A percentile compares a stretch with the other conserved stretches of the same genome.
phyloP scores from a whole-genome alignment of 2,329 filamentous ascomycete genomes.

The Curvularia eragrostidis region DNA sequence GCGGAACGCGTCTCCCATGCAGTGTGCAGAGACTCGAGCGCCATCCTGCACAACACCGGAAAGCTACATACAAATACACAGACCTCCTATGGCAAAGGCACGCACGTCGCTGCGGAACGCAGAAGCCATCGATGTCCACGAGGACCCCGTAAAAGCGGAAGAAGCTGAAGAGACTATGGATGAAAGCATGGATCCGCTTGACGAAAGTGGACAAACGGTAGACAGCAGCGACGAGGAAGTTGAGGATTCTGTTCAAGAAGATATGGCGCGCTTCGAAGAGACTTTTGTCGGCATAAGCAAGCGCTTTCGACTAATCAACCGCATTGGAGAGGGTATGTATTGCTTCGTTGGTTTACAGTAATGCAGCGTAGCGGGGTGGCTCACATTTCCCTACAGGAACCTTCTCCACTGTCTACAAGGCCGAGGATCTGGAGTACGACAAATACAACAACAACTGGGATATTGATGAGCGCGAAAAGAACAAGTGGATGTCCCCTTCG shows the following conservation, averaged over 20 bases:
- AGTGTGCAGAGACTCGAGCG: constrained; percentile 13
- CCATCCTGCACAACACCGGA: constrained; percentile 19
- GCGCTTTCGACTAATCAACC: constrained; percentile 89
- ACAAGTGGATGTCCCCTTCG: constrained; percentile 74
- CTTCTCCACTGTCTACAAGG: constrained; percentile 98
- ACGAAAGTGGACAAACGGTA: constrained; percentile 59
- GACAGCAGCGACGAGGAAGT: constrained; percentile 62
- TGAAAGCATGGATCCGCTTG: constrained; percentile 57
- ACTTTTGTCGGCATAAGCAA: constrained; percentile 84
- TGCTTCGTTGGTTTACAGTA: constrained; percentile 30
- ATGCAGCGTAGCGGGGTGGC: constrained; percentile 36
- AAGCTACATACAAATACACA: constrained; percentile 11
- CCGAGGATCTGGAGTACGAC: constrained; percentile 88
- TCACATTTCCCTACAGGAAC: constrained; percentile 68
- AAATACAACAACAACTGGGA: constrained; percentile 89
- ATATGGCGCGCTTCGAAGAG: constrained; percentile 84
- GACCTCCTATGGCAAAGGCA: constrained; percentile 40
- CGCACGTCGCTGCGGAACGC: constrained; percentile 34
- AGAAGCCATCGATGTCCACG: constrained; percentile 37
- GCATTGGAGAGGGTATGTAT: constrained; percentile 86
- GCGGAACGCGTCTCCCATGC: constrained; percentile 17
- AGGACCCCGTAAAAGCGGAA: constrained; percentile 45
- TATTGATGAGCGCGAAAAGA: constrained; percentile 66
- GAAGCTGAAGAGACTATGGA: constrained; percentile 53
- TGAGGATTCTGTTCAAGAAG: constrained; percentile 74